A percentile compares a stretch with the other conserved stretches of the same genome.
phyloP scores from a whole-genome alignment of 2,329 filamentous ascomycete species.

The Alternaria sp. region DNA sequence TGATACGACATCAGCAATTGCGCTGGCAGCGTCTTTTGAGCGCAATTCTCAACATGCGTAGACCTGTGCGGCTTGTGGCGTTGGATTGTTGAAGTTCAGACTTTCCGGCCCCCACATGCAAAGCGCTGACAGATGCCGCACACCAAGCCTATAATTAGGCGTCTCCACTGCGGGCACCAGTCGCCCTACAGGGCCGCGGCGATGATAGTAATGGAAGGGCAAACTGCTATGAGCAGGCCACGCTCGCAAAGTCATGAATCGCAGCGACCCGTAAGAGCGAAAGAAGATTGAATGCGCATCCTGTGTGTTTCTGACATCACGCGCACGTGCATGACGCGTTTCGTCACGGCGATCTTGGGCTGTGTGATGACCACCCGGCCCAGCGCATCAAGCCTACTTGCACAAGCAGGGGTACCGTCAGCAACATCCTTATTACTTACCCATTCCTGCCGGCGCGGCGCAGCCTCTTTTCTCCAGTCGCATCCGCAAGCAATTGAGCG shows the following conservation, averaged over 20 bases:
- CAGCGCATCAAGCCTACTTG: conserved; percentile 15
- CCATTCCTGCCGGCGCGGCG: background rate
- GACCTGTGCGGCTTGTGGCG: background rate
- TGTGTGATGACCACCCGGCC: conserved; percentile 18
- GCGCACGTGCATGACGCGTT: conserved; percentile 39
- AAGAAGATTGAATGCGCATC: conserved; percentile 2
- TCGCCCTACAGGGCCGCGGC: conserved; percentile 3
- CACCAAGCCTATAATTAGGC: conserved; percentile 23
- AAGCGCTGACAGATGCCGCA: conserved; percentile 17
- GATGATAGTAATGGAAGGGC: background rate
- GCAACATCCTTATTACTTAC: conserved; percentile 11
- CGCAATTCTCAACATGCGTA: background rate
- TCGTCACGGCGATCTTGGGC: conserved; percentile 18
- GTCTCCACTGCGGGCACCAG: conserved; percentile 17
- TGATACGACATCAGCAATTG: background rate
- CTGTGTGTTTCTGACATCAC: conserved; percentile 30
- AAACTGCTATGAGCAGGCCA: background rate
- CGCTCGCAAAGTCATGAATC: background rate
- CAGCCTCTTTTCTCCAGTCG: conserved; percentile 2
- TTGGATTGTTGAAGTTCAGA: conserved; percentile 4
- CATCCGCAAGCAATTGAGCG: conserved; percentile 4
- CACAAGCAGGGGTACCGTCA: conserved; percentile 21
- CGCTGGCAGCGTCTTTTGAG: background rate
- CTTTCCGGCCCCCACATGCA: conserved; percentile 14
- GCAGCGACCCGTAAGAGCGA: background rate